Conservation (phyloP, 108 stramenopile genomes). For the Mayamaea pseudoterrestris region DNA sequence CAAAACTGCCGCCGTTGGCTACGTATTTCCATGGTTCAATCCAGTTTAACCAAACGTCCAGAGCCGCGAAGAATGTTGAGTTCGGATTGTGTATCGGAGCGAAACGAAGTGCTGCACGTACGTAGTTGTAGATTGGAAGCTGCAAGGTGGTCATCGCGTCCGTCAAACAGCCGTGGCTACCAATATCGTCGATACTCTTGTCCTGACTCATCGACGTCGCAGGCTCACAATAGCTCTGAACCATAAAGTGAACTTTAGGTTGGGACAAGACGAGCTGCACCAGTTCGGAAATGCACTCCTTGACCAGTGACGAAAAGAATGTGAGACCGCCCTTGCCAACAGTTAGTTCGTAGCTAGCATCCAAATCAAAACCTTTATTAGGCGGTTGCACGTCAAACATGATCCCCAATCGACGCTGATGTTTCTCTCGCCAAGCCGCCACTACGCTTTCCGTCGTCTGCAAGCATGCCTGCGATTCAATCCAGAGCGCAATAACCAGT, state of each 20-base stretch:
- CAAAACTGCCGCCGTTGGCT: background rate
- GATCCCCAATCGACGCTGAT: too few relatives aligned
- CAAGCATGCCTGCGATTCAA: conserved; percentile 29
- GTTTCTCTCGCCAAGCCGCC: too few relatives aligned
- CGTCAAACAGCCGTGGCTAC: conserved; percentile 54
- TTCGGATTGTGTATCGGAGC: conserved; percentile 58
- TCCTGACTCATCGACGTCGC: background rate
- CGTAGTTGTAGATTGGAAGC: conserved; percentile 51
- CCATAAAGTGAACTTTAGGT: too few relatives aligned
- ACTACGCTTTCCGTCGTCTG: too few relatives aligned
- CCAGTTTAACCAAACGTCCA: conserved; percentile 76
- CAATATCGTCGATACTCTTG: too few relatives aligned
- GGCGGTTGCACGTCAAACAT: too few relatives aligned
- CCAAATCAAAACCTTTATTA: conserved; percentile 10
- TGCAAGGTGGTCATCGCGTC: conserved; percentile 50
- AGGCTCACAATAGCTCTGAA: too few relatives aligned
- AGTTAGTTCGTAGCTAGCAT: background rate
- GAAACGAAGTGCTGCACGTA: conserved; percentile 52
- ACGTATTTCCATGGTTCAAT: conserved; percentile 74
- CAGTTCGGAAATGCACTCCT: too few relatives aligned
- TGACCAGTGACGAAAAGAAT: conserved; percentile 34
- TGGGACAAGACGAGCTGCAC: conserved; percentile 19
- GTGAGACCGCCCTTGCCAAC: too few relatives aligned
- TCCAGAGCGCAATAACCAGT: conserved; percentile 58
- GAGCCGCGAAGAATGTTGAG: conserved; percentile 46